Evolutionary conservation across 139 green algal genomes (phyloP).

Genomic region (Coccomyxa sp.): DNA sequence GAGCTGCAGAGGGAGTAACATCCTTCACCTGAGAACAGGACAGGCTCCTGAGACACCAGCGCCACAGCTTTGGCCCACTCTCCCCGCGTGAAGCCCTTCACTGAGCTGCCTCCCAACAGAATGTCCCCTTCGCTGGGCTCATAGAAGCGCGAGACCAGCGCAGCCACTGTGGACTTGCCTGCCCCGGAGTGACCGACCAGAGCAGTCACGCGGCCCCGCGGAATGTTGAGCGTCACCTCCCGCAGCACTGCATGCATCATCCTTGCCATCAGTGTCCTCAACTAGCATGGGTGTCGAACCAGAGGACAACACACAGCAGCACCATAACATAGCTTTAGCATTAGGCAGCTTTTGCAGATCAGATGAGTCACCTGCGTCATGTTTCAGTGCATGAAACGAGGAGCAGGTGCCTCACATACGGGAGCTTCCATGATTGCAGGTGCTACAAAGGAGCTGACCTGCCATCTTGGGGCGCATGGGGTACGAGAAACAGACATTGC

Average conservation of each 20-base stretch:
- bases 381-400: too few relatives aligned
- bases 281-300: too few relatives aligned
- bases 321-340: too few relatives aligned
- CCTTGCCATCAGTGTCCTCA: too few relatives aligned
- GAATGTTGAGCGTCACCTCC: constrained; percentile 61
- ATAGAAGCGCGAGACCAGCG: constrained; percentile 69
- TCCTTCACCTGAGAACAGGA: constrained; percentile 75
- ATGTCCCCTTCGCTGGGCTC: constrained; percentile 32
- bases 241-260: constrained; percentile 42
- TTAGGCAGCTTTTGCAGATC: too few relatives aligned
- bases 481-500: constrained; percentile 71
- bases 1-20: too few relatives aligned
- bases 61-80: constrained; percentile 68
- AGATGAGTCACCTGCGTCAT: too few relatives aligned
- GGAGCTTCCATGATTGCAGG: too few relatives aligned
- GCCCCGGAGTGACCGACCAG: constrained; percentile 78
- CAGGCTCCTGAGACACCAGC: constrained; percentile 75
- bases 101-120: constrained; percentile 25
- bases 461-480: constrained; percentile 50
- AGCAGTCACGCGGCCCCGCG: constrained; percentile 68
- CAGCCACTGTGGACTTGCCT: constrained; percentile 80
- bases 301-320: too few relatives aligned
- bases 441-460: too few relatives aligned
- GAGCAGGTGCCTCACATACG: too few relatives aligned
- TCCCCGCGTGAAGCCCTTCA: constrained; percentile 42